These are phyloP conservation scores for Colletotrichum eleusines DNA, from an alignment of 2,329 filamentous ascomycete genomes.

Conservation along the genomic window DNA sequence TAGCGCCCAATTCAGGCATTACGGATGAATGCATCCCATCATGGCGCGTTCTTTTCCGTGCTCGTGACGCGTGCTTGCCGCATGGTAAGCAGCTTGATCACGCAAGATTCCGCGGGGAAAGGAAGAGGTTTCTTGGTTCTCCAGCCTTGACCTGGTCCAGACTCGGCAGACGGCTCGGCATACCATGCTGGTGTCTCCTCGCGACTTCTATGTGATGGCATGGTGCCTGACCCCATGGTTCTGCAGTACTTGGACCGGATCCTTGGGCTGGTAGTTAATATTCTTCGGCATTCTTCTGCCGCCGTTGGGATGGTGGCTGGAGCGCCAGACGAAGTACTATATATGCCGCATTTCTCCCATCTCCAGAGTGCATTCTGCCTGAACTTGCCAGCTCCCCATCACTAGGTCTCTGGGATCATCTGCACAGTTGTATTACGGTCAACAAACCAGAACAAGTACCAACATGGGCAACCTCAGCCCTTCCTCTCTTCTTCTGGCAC, in stretches of 20 bases:
- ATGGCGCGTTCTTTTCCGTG: conserved; percentile 4
- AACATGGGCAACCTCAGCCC: conserved; percentile 29
- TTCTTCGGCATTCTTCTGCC: conserved; percentile 2
- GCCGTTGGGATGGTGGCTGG: background rate
- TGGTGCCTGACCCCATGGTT: background rate
- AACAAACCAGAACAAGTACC: background rate
- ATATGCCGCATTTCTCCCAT: conserved; percentile 25
- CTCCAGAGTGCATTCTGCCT: conserved; percentile 26
- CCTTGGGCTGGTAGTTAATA: conserved; percentile 8
- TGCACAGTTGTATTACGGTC: background rate
- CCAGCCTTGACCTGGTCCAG: background rate
- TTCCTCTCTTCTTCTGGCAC: conserved; percentile 42
- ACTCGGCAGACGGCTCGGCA: conserved; percentile 1
- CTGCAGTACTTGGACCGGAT: background rate
- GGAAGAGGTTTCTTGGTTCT: conserved; percentile 2
- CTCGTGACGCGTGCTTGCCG: conserved; percentile 26
- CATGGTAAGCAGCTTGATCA: background rate
- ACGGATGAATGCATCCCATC: conserved; percentile 37
- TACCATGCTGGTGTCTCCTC: background rate
- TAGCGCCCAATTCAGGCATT: conserved; percentile 33
- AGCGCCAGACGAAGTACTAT: conserved; percentile 19
- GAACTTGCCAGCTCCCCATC: conserved; percentile 28
- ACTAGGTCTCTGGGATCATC: conserved; percentile 7
- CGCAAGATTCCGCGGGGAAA: background rate
- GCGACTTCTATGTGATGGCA: conserved; percentile 7